Conservation (phyloP, 108 stramenopile genomes). For the Stephanodiscus triporus region DNA sequence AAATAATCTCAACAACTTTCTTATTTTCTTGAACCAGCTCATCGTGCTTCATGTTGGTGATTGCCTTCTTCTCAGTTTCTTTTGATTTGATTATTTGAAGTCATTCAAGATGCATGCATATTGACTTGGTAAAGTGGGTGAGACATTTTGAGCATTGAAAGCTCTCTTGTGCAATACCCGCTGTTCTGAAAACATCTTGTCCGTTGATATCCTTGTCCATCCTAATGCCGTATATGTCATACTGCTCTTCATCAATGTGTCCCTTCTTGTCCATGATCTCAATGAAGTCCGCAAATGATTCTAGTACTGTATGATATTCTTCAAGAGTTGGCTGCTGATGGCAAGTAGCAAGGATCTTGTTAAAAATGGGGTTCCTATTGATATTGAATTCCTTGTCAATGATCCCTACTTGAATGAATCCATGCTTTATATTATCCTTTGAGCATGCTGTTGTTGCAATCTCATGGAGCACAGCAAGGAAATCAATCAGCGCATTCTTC, state of each 20-base stretch:
- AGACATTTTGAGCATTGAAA: slow-evolving; percentile 13
- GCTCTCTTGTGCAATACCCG: slow-evolving; percentile 16
- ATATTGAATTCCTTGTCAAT: not conserved
- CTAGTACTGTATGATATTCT: not conserved
- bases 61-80: not conserved
- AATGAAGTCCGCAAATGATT: not conserved
- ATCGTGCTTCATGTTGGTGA: not conserved
- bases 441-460: slow-evolving; percentile 7
- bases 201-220: slow-evolving; percentile 7
- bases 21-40: not conserved
- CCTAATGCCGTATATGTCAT: not conserved
- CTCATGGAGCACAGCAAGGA: no score
- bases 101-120: not conserved
- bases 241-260: not conserved
- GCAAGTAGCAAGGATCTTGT: slow-evolving; percentile 18
- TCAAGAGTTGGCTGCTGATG: not conserved
- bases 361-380: not conserved
- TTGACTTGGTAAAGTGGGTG: slow-evolving; percentile 9
- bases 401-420: slow-evolving; percentile 14
- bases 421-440: slow-evolving; percentile 8
- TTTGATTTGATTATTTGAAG: not conserved
- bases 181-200: not conserved
- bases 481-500: no score
- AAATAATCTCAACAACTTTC: not conserved
- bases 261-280: not conserved